phyloP scores from a whole-genome alignment of 1,139 yeast genomes.

The Candida tropicalis region DNA sequence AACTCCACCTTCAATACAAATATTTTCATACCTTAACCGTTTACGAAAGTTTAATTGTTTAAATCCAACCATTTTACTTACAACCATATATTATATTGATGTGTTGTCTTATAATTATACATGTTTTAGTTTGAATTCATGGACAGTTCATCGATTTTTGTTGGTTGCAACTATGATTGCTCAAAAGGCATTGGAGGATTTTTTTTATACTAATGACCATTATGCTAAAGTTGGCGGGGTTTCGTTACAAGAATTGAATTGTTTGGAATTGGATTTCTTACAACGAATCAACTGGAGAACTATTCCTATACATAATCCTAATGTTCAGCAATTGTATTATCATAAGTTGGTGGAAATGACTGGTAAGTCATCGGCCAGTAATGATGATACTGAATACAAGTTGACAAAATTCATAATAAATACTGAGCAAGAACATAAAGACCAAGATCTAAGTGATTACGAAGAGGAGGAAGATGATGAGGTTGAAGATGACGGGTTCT shows the following conservation, averaged over 20 bases:
- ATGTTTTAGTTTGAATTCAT: slow-evolving; percentile 79
- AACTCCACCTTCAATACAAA: slow-evolving; percentile 86
- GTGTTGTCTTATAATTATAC: slow-evolving; percentile 77
- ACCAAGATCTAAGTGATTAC: slow-evolving; percentile 12
- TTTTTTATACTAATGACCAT: slow-evolving; percentile 90
- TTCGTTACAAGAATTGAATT: slow-evolving; percentile 79
- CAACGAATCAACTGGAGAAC: slow-evolving; percentile 74
- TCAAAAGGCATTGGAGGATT: slow-evolving; percentile 90
- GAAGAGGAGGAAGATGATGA: slow-evolving; percentile 12
- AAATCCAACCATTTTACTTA: slow-evolving; percentile 77
- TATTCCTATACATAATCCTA: slow-evolving; percentile 30
- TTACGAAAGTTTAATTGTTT: slow-evolving; percentile 82
- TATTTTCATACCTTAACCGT: slow-evolving; percentile 74
- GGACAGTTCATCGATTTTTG: slow-evolving; percentile 91
- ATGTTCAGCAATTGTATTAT: slow-evolving; percentile 7
- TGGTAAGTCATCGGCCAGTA: slow-evolving; percentile 3
- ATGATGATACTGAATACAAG: slow-evolving; percentile 7
- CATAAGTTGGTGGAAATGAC: slow-evolving; percentile 7
- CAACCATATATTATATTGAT: slow-evolving; percentile 88
- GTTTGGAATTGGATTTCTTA: slow-evolving; percentile 85
- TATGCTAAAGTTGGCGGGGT: slow-evolving; percentile 97
- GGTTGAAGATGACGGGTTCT: slow-evolving; percentile 17
- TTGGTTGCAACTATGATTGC: slow-evolving; percentile 91
- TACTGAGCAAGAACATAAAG: slow-evolving; percentile 10
- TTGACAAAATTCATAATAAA: slow-evolving; percentile 16